Evolutionary conservation across 1,139 yeast species (phyloP).

Genomic region (Pichia sp.): DNA sequence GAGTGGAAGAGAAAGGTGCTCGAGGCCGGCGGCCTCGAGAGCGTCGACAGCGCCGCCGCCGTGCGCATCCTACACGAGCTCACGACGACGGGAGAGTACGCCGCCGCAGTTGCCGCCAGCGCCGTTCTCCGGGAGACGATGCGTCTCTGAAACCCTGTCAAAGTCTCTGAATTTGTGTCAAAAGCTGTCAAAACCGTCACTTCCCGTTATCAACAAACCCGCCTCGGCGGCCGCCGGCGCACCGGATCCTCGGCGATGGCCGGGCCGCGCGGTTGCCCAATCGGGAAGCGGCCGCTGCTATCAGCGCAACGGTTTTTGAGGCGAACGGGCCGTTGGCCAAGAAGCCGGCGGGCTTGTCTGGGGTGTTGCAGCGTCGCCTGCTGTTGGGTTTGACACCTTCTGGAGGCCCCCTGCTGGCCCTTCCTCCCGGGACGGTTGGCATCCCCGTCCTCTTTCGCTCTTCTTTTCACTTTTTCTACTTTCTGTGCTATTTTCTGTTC

Average conservation of each 20-base stretch:
- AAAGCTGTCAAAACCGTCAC: not conserved
- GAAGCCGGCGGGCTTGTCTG: not conserved
- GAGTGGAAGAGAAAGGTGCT: slow-evolving; percentile 57
- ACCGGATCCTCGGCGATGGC: slow-evolving; percentile 1
- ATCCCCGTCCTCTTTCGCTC: too few relatives aligned
- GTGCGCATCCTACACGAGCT: slow-evolving; percentile 38
- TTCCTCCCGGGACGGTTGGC: too few relatives aligned
- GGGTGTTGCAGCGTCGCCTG: too few relatives aligned
- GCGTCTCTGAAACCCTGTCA: slow-evolving; percentile 10
- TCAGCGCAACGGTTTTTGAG: not conserved
- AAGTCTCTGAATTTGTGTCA: too few relatives aligned
- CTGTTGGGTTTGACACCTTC: too few relatives aligned
- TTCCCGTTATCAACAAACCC: not conserved
- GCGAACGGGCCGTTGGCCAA: not conserved
- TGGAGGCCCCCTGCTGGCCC: not conserved
- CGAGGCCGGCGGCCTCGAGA: slow-evolving; percentile 32
- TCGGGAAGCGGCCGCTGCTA: not conserved
- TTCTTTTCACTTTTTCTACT: too few relatives aligned
- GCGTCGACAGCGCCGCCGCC: slow-evolving; percentile 37
- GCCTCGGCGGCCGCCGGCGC: not conserved
- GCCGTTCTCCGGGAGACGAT: slow-evolving; percentile 23
- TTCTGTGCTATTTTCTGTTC: too few relatives aligned
- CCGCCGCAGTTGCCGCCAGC: slow-evolving; percentile 16
- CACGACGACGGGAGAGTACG: slow-evolving; percentile 26
- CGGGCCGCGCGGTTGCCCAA: not conserved